Conservation (phyloP, 2,329 filamentous ascomycete species). For the Colletotrichum shisoi region DNA sequence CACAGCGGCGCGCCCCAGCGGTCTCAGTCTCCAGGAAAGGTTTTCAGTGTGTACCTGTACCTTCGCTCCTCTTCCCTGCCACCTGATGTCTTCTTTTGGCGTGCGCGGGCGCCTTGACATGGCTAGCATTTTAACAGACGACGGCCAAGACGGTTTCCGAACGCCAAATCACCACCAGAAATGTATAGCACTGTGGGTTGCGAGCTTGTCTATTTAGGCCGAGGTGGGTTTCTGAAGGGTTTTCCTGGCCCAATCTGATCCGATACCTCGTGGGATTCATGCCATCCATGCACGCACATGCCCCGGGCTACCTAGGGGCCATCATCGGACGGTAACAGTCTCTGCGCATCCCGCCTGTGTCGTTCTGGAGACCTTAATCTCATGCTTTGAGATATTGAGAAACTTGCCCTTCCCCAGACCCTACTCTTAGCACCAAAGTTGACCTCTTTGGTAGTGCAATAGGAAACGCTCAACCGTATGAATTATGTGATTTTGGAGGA, state of each 20-base stretch:
- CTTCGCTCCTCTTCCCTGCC: conserved; percentile 5
- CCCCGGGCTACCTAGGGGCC: background rate
- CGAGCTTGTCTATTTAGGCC: background rate
- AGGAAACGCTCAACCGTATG: background rate
- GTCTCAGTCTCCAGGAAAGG: background rate
- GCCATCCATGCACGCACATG: background rate
- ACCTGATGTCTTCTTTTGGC: background rate
- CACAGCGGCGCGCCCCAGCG: background rate
- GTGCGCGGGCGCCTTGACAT: background rate
- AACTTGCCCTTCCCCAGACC: background rate
- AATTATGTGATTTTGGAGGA: background rate
- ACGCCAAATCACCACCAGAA: conserved; percentile 3
- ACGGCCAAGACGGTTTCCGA: background rate
- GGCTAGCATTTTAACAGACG: background rate
- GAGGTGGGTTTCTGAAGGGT: conserved; percentile 10
- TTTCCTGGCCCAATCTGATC: background rate
- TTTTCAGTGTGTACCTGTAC: conserved; percentile 29
- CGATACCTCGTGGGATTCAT: background rate
- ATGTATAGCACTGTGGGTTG: conserved; percentile 9
- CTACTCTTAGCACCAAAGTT: background rate
- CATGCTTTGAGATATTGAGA: too few species aligned
- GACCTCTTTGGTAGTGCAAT: background rate
- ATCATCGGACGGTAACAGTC: conserved; percentile 4
- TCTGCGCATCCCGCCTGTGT: background rate
- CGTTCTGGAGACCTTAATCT: background rate